phyloP scores from a whole-genome alignment of 306 rosid genomes.

The Sesbania bispinosa region DNA sequence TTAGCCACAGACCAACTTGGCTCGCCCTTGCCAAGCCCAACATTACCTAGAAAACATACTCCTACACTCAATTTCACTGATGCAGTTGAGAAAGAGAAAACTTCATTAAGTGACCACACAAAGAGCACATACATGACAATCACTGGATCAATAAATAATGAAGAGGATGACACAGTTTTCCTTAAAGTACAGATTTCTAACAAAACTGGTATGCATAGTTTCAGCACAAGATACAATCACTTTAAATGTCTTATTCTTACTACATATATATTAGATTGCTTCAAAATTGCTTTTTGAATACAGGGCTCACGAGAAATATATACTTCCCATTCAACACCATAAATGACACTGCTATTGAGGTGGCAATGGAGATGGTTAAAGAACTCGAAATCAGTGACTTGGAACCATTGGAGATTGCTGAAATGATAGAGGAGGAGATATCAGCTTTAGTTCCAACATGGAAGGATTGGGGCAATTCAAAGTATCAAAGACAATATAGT shows the following conservation, averaged over 20 bases:
- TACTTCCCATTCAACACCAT: conserved; percentile 68
- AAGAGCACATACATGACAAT: conserved; percentile 63
- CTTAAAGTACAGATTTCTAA: conserved; percentile 66
- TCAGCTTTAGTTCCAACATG: conserved; percentile 57
- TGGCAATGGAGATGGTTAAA: conserved; percentile 85
- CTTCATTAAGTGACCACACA: conserved; percentile 18
- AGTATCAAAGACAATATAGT: conserved; percentile 47
- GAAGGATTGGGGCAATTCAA: conserved; percentile 42
- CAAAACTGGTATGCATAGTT: conserved; percentile 40
- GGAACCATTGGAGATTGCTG: conserved; percentile 78
- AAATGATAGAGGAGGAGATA: conserved; percentile 77
- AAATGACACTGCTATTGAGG: conserved; percentile 80
- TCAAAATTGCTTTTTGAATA: not conserved
- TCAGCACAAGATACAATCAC: not conserved
- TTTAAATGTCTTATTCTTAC: not conserved
- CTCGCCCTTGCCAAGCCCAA: conserved; percentile 24
- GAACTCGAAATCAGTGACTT: conserved; percentile 76
- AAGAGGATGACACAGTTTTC: conserved; percentile 63
- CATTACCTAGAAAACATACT: not conserved
- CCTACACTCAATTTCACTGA: not conserved
- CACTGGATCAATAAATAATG: conserved; percentile 62
- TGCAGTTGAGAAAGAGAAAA: not conserved
- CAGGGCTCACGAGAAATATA: conserved; percentile 65
- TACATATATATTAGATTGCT: not conserved
- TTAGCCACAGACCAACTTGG: conserved; percentile 44